Conservation (phyloP, 2,329 filamentous ascomycete species). For the Microsporum ferrugineum region DNA sequence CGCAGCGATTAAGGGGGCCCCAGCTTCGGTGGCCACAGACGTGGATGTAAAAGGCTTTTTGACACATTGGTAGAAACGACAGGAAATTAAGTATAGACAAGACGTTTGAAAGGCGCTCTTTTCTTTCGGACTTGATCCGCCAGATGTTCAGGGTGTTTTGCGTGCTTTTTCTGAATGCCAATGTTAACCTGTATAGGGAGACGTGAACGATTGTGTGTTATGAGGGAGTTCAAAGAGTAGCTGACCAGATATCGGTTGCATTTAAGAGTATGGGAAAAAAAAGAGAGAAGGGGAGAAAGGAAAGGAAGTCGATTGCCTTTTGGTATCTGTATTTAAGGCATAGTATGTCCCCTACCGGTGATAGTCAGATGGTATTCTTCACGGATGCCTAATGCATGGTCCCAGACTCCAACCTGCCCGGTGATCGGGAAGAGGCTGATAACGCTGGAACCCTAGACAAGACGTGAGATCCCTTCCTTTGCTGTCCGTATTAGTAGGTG, state of each 20-base stretch:
- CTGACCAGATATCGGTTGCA: not conserved
- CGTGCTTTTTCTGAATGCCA: not conserved
- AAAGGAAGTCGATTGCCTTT: not conserved
- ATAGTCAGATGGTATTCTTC: not conserved
- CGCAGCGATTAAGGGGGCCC: constrained; percentile 14
- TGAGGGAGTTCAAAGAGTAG: no score
- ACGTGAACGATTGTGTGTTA: no score
- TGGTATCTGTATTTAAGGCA: not conserved
- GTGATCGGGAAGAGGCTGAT: not conserved
- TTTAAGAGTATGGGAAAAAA: not conserved
- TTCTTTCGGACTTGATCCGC: not conserved
- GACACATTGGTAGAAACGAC: constrained; percentile 9
- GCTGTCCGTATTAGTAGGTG: not conserved
- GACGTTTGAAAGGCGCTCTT: not conserved
- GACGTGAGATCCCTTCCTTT: constrained; percentile 1
- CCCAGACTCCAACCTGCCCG: not conserved
- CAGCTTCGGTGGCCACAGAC: constrained; percentile 14
- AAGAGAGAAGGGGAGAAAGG: not conserved
- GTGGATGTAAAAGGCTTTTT: constrained; percentile 15
- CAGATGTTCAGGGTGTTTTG: not conserved
- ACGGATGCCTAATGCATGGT: not conserved
- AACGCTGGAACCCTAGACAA: not conserved
- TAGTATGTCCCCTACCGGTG: not conserved
- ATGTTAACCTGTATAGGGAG: not conserved
- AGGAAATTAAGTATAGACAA: not conserved